phyloP scores from a whole-genome alignment of 2,329 filamentous ascomycete genomes.

The Metarhizium sp. region DNA sequence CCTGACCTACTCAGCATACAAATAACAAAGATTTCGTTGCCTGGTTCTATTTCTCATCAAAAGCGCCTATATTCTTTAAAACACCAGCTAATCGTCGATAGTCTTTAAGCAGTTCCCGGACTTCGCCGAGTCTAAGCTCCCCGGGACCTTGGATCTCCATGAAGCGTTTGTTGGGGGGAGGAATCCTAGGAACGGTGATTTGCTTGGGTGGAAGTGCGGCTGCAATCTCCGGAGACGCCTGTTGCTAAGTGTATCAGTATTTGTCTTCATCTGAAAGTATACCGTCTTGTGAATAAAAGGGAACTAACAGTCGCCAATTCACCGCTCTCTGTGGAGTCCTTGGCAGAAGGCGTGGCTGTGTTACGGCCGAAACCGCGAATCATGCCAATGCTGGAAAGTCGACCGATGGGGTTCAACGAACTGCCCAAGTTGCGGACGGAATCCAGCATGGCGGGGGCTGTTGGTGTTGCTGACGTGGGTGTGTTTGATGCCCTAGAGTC shows the following conservation, averaged over 20 bases:
- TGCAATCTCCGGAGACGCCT: constrained; percentile 55
- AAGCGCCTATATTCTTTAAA: constrained; percentile 53
- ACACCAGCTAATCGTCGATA: constrained; percentile 62
- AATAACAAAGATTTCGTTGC: not conserved
- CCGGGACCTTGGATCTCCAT: constrained; percentile 61
- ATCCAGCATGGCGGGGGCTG: constrained; percentile 57
- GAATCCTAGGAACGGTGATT: constrained; percentile 39
- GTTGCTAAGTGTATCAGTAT: constrained; percentile 3
- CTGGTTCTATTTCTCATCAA: constrained; percentile 32
- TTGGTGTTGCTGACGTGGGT: constrained; percentile 36
- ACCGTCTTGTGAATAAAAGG: not conserved
- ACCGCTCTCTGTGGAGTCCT: constrained; percentile 38
- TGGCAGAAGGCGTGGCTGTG: constrained; percentile 26
- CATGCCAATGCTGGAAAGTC: constrained; percentile 63
- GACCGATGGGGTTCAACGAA: constrained; percentile 72
- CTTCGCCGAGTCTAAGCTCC: constrained; percentile 64
- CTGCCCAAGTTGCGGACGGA: constrained; percentile 74
- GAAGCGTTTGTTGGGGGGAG: constrained; percentile 63
- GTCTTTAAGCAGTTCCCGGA: constrained; percentile 61
- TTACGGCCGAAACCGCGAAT: constrained; percentile 66
- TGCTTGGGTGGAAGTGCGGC: constrained; percentile 42
- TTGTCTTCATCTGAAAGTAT: not conserved
- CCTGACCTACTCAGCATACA: not conserved
- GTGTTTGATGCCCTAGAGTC: constrained; percentile 18
- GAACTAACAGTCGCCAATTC: constrained; percentile 47